Percentiles rank a stretch among this genome's conserved stretches.
Evolutionary conservation across 257 asterid genomes (phyloP).

Genomic region (Thymus quinquecostatus): DNA sequence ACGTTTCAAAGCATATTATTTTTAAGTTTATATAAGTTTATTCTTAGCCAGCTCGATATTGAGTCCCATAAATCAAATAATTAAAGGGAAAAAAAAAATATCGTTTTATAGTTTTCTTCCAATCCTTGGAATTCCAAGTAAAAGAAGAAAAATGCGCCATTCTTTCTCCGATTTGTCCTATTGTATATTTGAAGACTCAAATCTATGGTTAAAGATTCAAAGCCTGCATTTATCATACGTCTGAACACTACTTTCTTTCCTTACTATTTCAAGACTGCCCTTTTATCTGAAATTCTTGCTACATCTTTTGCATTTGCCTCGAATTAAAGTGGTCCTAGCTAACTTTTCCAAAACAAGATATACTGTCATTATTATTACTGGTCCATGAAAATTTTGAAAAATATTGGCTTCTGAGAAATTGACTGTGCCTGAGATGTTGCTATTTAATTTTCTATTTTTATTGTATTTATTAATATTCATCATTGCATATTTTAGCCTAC

Average conservation of each 20-base stretch:
- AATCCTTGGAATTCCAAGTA: neutral
- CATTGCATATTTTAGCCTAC: neutral
- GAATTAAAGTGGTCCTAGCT: neutral
- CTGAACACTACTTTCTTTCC: neutral
- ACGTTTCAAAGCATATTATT: no score
- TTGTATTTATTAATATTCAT: neutral
- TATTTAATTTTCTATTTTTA: neutral
- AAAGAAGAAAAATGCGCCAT: neutral
- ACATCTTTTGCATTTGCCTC: no score
- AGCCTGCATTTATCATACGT: neutral
- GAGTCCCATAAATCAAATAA: no score
- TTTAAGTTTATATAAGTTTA: no score
- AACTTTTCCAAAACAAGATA: neutral
- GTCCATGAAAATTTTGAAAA: no score
- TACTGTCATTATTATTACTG: no score
- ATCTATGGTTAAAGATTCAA: neutral
- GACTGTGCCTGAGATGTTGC: neutral
- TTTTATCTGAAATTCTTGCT: neutral
- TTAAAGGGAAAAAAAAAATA: no score
- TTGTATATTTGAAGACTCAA: neutral
- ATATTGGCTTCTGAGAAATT: neutral
- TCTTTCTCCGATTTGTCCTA: slow-evolving; percentile 4
- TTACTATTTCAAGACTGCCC: neutral
- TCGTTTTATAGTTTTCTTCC: neutral
- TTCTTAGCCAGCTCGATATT: no score